Base-by-base conservation (phyloP, 1,284 basidiomycete species). In the Pseudozyma hubeiensis region DNA sequence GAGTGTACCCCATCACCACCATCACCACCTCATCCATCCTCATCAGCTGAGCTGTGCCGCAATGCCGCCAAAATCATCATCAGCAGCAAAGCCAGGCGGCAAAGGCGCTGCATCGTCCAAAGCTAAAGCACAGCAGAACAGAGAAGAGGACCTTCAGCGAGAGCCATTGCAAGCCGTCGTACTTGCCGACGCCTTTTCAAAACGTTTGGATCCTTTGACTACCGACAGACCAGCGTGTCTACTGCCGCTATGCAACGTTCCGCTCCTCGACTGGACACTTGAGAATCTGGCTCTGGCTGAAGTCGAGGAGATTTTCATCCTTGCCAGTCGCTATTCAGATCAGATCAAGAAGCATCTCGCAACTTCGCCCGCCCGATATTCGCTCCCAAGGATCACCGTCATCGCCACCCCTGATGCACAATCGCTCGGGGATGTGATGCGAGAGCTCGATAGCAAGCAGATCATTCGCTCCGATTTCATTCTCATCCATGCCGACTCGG, bases 141-240 rank as follows among this genome's bases (percentile, higher is more conserved):
- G 52, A 34, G 66, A 76, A 17, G 75, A 77, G n/a, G 80, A 82
- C 30, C 67, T 77, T n/a, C 73, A 75, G 31, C 69, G 83, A 33
- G 81, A 83, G 44, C 79, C 78, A 29, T 86, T 97, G 3, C 94
- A 96, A 81, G 94, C 94, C 37, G 92, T 97, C 62, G 90, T 97
- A 53, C 90, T 97, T 45, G 94, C 95, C 13, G 94, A 97, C 85
- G 94, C 92, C 78, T 97, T 95, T 87, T 94, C 95, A 87, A 91
- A 91, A 79, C 90, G 93, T 65, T 95, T 97, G 83, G 89, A 91
- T 69, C 95, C 95, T 16, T 88, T 97, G 19, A 96, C 93, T 35
- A 59, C 74, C 14, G 74, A 77, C 48, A 62, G 50, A 16, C 80
- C 79, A 7, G 39, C 58, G 58, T 96, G 93, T 85, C 88, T 99